phyloP scores from a whole-genome alignment of 2,329 filamentous ascomycete species.

The Trichoderma sp. region DNA sequence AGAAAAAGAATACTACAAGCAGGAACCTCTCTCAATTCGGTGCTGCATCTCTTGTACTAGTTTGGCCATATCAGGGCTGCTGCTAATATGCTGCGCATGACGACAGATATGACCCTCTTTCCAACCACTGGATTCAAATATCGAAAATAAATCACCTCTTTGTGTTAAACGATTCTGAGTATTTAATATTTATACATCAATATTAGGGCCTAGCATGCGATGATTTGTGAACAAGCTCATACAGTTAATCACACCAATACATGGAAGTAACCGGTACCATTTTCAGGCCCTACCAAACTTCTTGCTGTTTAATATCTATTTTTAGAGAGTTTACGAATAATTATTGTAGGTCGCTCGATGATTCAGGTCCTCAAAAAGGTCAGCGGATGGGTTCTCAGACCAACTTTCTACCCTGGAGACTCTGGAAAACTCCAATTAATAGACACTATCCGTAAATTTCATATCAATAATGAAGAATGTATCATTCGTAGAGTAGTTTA shows the following conservation, averaged over 20 bases:
- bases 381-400: not conserved
- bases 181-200: not conserved
- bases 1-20: not conserved
- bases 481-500: not conserved
- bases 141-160: not conserved
- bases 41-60: not conserved
- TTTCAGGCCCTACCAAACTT: not conserved
- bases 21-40: not conserved
- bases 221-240: not conserved
- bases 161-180: not conserved
- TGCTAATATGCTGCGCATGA: not conserved
- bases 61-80: not conserved
- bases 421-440: not conserved
- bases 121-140: not conserved
- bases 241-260: not conserved
- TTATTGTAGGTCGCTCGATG: not conserved
- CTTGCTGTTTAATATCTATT: not conserved
- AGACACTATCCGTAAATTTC: not conserved
- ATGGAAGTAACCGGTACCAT: not conserved
- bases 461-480: not conserved
- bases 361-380: not conserved
- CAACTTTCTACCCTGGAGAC: not conserved
- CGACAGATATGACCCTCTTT: not conserved
- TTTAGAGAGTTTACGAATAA: not conserved
- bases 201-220: not conserved